Percentiles rank a stretch among this genome's conserved stretches.
phyloP scores from a whole-genome alignment of 129 eudicot species.

The Arctium lappa region DNA sequence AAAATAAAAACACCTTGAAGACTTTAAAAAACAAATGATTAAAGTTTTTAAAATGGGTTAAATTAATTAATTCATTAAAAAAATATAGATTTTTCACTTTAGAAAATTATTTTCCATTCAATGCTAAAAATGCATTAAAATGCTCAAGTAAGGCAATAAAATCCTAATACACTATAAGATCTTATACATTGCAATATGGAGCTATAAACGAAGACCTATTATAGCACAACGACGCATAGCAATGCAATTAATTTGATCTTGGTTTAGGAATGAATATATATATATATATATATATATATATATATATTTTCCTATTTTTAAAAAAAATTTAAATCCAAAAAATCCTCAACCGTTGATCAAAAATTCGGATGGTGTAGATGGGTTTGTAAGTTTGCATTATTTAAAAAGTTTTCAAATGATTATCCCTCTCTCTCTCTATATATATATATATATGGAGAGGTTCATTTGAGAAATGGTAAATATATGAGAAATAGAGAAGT shows the following conservation, averaged over 20 bases:
- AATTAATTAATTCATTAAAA: neutral
- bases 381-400: too few relatives aligned
- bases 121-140: neutral
- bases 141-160: neutral
- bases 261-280: neutral
- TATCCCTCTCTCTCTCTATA: too few relatives aligned
- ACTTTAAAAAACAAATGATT: neutral
- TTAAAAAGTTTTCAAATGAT: too few relatives aligned
- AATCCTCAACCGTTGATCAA: too few relatives aligned
- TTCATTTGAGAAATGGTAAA: too few relatives aligned
- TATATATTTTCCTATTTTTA: too few relatives aligned
- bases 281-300: too few relatives aligned
- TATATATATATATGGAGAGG: too few relatives aligned
- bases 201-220: neutral
- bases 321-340: too few relatives aligned
- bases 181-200: neutral
- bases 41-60: neutral
- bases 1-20: neutral
- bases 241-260: neutral
- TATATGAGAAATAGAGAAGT: too few relatives aligned
- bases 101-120: too few relatives aligned
- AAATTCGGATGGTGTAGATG: too few relatives aligned
- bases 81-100: neutral
- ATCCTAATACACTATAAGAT: neutral
- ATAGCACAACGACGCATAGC: neutral